Conservation (phyloP, 805 yeast species). For the Kodamaea kakaduensis region DNA sequence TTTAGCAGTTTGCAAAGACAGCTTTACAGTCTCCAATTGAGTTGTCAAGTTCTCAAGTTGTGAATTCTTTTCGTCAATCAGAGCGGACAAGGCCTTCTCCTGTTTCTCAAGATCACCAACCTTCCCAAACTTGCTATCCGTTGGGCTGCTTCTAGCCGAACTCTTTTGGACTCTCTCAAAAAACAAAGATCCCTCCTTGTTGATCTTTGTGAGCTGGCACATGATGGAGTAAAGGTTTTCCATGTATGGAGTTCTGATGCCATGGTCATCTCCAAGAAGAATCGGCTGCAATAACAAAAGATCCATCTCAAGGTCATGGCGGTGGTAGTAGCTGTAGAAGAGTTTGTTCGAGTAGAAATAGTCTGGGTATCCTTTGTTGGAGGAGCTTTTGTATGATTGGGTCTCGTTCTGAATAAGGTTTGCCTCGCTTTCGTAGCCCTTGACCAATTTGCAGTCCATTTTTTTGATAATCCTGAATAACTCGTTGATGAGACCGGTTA, state of each 20-base stretch:
- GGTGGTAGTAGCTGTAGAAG: constrained; percentile 62
- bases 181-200: constrained; percentile 20
- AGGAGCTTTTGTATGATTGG: constrained; percentile 15
- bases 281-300: constrained; percentile 81
- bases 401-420: constrained; percentile 54
- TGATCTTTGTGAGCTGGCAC: constrained; percentile 57
- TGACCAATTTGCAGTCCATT: constrained; percentile 71
- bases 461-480: constrained; percentile 66
- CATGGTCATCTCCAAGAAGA: constrained; percentile 81
- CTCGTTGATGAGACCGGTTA: constrained; percentile 77
- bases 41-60: too few species aligned
- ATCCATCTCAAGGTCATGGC: constrained; percentile 58
- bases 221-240: constrained; percentile 80
- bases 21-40: too few species aligned
- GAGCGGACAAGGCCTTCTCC: too few species aligned
- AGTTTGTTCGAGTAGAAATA: constrained; percentile 51
- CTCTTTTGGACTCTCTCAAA: constrained; percentile 31
- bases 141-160: constrained; percentile 7
- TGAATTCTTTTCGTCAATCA: too few species aligned
- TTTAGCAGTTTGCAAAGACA: too few species aligned
- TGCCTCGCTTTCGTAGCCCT: constrained; percentile 65
- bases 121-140: not conserved
- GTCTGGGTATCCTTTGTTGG: constrained; percentile 14
- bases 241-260: constrained; percentile 83
- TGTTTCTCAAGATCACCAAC: constrained; percentile 1